Evolutionary conservation across 1,139 yeast species (phyloP), one percentile per base, ranked within the genome.

Genomic region (Saccharomyces hybrid): DNA sequence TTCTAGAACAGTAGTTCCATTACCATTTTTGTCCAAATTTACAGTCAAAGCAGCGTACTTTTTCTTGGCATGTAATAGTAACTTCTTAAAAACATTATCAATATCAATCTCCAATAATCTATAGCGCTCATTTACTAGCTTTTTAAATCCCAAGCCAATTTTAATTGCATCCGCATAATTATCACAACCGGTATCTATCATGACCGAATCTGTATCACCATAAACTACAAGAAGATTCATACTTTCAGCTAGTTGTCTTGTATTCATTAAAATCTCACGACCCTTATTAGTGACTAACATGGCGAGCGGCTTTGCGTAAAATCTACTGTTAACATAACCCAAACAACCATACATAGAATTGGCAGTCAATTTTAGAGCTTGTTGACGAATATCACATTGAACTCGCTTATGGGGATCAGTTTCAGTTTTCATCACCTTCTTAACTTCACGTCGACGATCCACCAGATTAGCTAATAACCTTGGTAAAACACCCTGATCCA

Each of bases 331-430:
- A 9, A 87, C 86, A 70, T 85, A 91, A 60, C 99, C 99, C 64
- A 95, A 79, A 80, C 99, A 95, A 68, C 99, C 99, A 73, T 95
- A 95, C 98, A 95, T 93, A 31, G 99, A 93, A 72, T 95, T 95
- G 19, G 99, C 99, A 1, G 99, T 95, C 66, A 95, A 78, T 70
- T 95, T 95, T 68, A 95, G 80, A 0, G 99, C 99, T 68, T 88
- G 96, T 71, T 95, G 99, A 66, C 91, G 89, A 66, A 90, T 90
- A 71, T 95, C 99, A 76, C 87, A 90, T 68, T 91, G 96, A 0
- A 85, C 83, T 55, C 74, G 79, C 61, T 87, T 88, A 54, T 78
- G 75, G 0, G 82, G 75, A 34, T 85, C 82, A 52, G 79, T 78
- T 25, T 91, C 85, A 62, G 83, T 85, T 65, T 90, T 91, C 78